Conservation (phyloP, 371 early-diverging fungal genomes). For the Mortierella sp. region DNA sequence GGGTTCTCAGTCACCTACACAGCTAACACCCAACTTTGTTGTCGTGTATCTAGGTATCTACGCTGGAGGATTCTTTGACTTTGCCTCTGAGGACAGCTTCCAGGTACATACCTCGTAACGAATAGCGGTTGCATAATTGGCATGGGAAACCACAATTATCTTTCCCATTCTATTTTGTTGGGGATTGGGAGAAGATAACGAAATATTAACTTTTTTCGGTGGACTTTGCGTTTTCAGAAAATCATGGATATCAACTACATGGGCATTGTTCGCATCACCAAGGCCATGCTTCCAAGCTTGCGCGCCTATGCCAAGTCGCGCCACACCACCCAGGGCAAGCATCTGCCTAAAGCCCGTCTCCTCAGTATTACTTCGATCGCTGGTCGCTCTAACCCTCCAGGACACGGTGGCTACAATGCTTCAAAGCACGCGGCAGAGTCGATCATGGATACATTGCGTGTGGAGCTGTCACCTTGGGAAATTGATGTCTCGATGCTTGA, state of each 20-base stretch:
- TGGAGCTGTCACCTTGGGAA: constrained; percentile 60
- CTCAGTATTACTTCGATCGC: constrained; percentile 58
- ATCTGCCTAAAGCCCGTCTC: constrained; percentile 52
- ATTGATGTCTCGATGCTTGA: constrained; percentile 60
- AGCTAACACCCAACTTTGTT: neutral
- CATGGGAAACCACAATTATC: neutral
- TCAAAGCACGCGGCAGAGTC: constrained; percentile 61
- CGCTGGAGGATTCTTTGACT: constrained; percentile 52
- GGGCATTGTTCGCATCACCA: constrained; percentile 57
- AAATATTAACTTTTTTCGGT: neutral
- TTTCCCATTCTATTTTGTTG: constrained; percentile 19
- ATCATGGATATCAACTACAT: constrained; percentile 61
- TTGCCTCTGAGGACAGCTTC: constrained; percentile 45
- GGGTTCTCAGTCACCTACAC: neutral
- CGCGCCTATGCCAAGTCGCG: constrained; percentile 51
- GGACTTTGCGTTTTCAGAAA: constrained; percentile 24
- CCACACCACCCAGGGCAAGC: constrained; percentile 44
- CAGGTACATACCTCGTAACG: constrained; percentile 28
- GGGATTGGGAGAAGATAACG: constrained; percentile 1
- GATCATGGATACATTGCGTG: constrained; percentile 58
- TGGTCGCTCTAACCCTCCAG: constrained; percentile 56
- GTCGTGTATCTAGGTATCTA: constrained; percentile 27
- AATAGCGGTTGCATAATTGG: neutral
- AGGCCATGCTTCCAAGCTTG: constrained; percentile 57
- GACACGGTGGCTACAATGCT: constrained; percentile 57